Conservation (phyloP, 345 rosid species). For the Isatis tinctoria region DNA sequence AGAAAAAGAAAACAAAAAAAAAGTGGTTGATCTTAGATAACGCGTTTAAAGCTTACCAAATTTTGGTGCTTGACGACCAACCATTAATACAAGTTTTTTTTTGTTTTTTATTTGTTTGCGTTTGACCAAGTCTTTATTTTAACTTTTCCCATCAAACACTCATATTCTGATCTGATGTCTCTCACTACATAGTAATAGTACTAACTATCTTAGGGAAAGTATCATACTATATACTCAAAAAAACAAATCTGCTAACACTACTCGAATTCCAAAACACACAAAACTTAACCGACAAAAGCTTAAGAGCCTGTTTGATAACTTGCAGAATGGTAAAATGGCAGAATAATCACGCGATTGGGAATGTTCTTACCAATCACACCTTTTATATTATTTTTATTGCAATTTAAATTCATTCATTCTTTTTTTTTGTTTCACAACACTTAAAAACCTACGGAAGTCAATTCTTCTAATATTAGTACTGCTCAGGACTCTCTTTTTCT, state of each 20-base stretch:
- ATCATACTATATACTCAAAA: not conserved
- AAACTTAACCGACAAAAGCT: too few species aligned
- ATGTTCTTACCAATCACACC: not conserved
- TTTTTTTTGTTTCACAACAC: not conserved
- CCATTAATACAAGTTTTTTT: not conserved
- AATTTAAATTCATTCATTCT: not conserved
- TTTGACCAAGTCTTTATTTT: slow-evolving; percentile 13
- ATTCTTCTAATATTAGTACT: too few species aligned
- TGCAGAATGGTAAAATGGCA: not conserved
- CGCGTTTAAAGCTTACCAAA: slow-evolving; percentile 16
- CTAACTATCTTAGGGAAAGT: not conserved
- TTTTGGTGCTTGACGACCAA: not conserved
- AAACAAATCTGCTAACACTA: not conserved
- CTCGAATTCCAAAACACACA: not conserved
- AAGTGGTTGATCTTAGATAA: slow-evolving; percentile 16
- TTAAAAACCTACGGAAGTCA: not conserved
- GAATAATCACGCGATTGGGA: not conserved
- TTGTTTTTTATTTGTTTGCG: too few species aligned
- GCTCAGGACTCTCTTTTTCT: too few species aligned
- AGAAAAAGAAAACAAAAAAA: not conserved
- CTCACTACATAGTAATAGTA: not conserved
- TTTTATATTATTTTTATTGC: not conserved
- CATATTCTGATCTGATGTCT: not conserved
- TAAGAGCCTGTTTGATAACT: not conserved
- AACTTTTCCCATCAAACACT: not conserved